Conservation (phyloP, 2,329 filamentous ascomycete genomes). For the Paecilomyces formosus region DNA sequence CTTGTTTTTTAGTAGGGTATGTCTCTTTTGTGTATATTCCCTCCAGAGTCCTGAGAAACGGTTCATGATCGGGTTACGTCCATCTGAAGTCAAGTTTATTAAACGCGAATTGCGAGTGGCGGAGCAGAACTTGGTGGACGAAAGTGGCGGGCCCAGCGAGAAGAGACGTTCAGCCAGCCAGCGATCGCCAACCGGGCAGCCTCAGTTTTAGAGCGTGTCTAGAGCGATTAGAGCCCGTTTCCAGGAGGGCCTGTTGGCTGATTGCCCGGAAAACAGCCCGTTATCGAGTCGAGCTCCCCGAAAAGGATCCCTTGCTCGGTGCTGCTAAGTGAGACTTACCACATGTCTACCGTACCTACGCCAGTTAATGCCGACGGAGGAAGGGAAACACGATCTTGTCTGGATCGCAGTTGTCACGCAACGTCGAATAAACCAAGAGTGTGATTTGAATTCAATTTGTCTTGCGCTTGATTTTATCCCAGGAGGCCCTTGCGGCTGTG, state of each 20-base stretch:
- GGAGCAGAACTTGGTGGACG: background rate
- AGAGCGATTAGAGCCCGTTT: background rate
- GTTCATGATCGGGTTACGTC: background rate
- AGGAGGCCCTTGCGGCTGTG: background rate
- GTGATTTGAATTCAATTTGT: background rate
- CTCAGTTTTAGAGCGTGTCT: background rate
- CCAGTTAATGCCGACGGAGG: background rate
- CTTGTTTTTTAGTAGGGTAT: background rate
- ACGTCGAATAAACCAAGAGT: background rate
- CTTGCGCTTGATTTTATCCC: background rate
- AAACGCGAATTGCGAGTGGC: background rate
- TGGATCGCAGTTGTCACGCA: background rate
- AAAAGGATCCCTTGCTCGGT: background rate
- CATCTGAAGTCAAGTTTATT: background rate
- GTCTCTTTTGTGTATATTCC: background rate
- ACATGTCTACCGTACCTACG: background rate
- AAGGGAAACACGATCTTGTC: background rate
- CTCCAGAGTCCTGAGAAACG: background rate
- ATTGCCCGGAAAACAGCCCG: background rate
- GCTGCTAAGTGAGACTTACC: too few relatives aligned
- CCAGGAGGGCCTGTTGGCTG: background rate
- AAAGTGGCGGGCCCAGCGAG: background rate
- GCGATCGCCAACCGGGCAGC: background rate
- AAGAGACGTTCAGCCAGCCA: background rate
- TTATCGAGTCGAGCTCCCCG: background rate